These are phyloP conservation scores for Cicer arietinum DNA, from an alignment of 306 rosid species.

Conservation along the genomic window DNA sequence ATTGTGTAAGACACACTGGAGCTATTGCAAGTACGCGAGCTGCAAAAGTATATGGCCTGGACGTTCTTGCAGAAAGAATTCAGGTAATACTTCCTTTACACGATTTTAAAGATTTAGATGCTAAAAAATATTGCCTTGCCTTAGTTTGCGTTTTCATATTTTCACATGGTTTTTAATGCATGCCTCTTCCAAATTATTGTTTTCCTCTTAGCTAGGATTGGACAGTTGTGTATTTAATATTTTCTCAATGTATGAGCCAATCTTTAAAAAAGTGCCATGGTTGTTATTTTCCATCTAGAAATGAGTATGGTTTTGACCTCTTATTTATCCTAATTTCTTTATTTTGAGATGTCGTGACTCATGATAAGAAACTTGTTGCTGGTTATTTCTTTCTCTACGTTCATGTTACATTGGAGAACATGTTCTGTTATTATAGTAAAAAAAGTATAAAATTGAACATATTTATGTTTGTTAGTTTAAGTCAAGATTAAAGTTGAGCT, in stretches of 20 bases:
- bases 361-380: background rate
- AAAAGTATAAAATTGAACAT: constrained; percentile 18
- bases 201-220: constrained; percentile 25
- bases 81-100: constrained; percentile 58
- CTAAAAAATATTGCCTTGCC: background rate
- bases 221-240: constrained; percentile 18
- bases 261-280: background rate
- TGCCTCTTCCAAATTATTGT: constrained; percentile 21
- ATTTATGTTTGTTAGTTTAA: constrained; percentile 19
- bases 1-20: constrained; percentile 62
- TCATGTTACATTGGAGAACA: constrained; percentile 5
- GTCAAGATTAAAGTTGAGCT: constrained; percentile 38
- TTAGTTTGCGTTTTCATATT: constrained; percentile 28
- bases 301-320: background rate
- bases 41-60: constrained; percentile 79
- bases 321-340: constrained; percentile 10
- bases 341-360: background rate
- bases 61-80: constrained; percentile 69
- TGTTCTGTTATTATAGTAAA: background rate
- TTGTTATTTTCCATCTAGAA: constrained; percentile 26
- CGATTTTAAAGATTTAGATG: constrained; percentile 28
- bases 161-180: constrained; percentile 9
- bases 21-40: constrained; percentile 93
- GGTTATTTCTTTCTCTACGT: constrained; percentile 14
- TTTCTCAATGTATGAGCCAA: constrained; percentile 25